phyloP scores from a whole-genome alignment of 1,284 basidiomycete species.

The Erythrobasidium hasegawianum region DNA sequence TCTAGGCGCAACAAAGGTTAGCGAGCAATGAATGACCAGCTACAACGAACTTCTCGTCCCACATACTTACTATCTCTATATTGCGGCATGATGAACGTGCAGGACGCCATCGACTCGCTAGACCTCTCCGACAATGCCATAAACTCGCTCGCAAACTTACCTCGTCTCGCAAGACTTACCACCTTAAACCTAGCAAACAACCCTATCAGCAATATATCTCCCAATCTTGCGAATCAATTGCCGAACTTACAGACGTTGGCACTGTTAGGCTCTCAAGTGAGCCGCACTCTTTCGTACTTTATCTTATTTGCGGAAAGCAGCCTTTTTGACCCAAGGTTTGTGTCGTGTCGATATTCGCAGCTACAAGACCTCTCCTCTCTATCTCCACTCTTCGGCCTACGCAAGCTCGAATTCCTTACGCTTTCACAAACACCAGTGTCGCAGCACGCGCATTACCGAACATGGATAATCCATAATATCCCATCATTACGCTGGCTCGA shows the following conservation, averaged over 20 bases:
- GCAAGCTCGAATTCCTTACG: constrained; percentile 71
- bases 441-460: constrained; percentile 93
- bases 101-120: constrained; percentile 63
- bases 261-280: constrained; percentile 54
- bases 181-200: constrained; percentile 84
- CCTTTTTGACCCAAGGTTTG: too few relatives aligned
- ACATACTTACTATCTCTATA: too few relatives aligned
- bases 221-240: constrained; percentile 72
- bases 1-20: constrained; percentile 86
- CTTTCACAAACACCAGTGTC: constrained; percentile 86
- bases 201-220: constrained; percentile 73
- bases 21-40: constrained; percentile 35
- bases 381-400: constrained; percentile 32
- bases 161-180: constrained; percentile 70
- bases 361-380: constrained; percentile 34
- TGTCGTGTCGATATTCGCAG: too few relatives aligned
- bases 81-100: too few relatives aligned
- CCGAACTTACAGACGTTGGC: constrained; percentile 77
- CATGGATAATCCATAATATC: constrained; percentile 64
- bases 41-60: too few relatives aligned
- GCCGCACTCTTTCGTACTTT: too few relatives aligned
- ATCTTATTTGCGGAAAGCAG: too few relatives aligned
- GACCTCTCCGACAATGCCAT: constrained; percentile 97
- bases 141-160: constrained; percentile 77
- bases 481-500: constrained; percentile 81